A percentile compares a stretch with the other conserved stretches of the same genome.
phyloP scores from a whole-genome alignment of 352 stramenopile species.

The Pythium coloratum region DNA sequence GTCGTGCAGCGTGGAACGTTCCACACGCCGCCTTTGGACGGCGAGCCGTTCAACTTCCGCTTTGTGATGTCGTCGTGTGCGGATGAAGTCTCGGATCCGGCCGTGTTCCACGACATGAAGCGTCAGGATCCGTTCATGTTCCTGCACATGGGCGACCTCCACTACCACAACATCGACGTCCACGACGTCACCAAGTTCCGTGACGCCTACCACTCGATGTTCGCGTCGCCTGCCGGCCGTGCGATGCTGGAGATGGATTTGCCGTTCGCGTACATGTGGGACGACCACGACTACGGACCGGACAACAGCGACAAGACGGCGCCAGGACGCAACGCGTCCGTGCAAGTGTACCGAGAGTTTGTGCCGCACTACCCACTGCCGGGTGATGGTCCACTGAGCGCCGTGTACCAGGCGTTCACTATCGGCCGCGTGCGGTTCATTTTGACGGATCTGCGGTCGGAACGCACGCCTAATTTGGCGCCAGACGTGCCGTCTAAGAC shows the following conservation, averaged over 20 bases:
- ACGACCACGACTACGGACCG: constrained; percentile 89
- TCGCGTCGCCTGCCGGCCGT: constrained; percentile 60
- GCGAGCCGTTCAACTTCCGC: constrained; percentile 57
- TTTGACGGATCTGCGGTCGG: constrained; percentile 78
- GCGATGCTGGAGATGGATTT: constrained; percentile 84
- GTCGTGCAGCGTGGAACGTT: constrained; percentile 47
- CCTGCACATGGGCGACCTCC: constrained; percentile 87
- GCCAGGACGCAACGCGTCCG: constrained; percentile 61
- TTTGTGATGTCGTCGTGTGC: constrained; percentile 82
- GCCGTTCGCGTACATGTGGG: constrained; percentile 89
- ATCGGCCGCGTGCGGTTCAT: constrained; percentile 85
- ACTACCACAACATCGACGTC: constrained; percentile 83
- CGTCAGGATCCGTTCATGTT: constrained; percentile 78
- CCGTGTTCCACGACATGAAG: constrained; percentile 53
- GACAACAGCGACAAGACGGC: constrained; percentile 88
- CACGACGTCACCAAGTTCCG: constrained; percentile 67
- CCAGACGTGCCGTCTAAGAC: constrained; percentile 76
- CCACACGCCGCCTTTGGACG: constrained; percentile 44
- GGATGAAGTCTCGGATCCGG: constrained; percentile 76
- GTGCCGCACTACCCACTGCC: constrained; percentile 74
- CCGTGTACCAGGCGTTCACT: constrained; percentile 81
- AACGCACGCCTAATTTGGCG: constrained; percentile 64
- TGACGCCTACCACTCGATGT: constrained; percentile 66
- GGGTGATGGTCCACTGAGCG: constrained; percentile 32
- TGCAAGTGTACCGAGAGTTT: constrained; percentile 79